Base-by-base conservation (phyloP, 164 flowering plant genomes). In the Annona squamosa region DNA sequence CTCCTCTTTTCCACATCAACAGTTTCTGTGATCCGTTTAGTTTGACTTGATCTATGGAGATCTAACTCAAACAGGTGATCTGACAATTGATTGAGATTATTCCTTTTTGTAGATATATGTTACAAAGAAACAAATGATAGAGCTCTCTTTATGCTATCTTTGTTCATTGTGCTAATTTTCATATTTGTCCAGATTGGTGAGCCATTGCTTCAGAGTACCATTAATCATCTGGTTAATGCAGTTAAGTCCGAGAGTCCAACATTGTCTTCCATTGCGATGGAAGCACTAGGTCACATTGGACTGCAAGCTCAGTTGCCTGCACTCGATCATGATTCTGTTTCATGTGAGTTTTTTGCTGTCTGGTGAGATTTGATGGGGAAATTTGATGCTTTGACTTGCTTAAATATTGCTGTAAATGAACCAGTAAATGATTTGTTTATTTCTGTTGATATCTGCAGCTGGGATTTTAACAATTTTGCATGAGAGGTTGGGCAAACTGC, bases 231-330 rank as follows among this genome's bases (percentile, higher is more conserved):
- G 71, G 84, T 84, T 63, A 88, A 88, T 79, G 81, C 89, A 67
- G 89, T 85, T 70, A 87, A 77, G 80, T 83, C 85, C 71, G 99
- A 93, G 81, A 82, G 86, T 77, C 81, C 90, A 63, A 45, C 84
- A 80, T 76, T 93, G 77, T 89, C 94, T 68, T 88, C 99, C 68
- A 78, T 86, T 79, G 97, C 97, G 48, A 85, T 93, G 90, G 89
- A 92, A 87, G 93, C 98, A 67, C 78, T 95, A 26, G 99, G 99
- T 77, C 97, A 93, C 80, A 87, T 95, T 85, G 99, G 97, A 61
- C 78, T 93, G 71, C 85, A 91, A 72, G 81, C 74, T n/a, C 82
- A 88, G 65, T 81, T 95, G 73, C 98, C 99, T 75, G 74, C 75
- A 70, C 78, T 91, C 59, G 78, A 72, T 76, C 48, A 47, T 78